Evolutionary conservation across 176 grass and related monocot genomes (phyloP).

Genomic region (Aegilops speltoides): DNA sequence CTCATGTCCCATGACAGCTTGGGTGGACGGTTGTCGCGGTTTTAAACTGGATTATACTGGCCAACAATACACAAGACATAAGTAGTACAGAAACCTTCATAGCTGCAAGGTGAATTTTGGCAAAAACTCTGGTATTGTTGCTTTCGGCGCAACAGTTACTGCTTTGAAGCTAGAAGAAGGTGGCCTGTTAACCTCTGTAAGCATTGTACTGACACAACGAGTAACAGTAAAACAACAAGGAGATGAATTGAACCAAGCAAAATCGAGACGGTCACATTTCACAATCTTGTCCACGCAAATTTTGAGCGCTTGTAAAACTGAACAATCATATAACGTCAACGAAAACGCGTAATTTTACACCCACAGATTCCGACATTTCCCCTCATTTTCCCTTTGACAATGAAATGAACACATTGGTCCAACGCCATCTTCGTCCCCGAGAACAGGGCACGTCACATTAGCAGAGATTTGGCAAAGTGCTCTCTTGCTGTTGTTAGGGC

Average conservation of each 20-base stretch:
- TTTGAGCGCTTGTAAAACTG: slow-evolving; percentile 22
- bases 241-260: background rate
- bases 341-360: slow-evolving; percentile 21
- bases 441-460: slow-evolving; percentile 57
- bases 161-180: too few species aligned
- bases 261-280: slow-evolving; percentile 18
- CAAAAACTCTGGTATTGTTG: too few species aligned
- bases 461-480: slow-evolving; percentile 92
- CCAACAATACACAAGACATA: too few species aligned
- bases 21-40: too few species aligned
- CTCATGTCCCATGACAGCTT: too few species aligned
- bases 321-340: slow-evolving; percentile 10
- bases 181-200: too few species aligned
- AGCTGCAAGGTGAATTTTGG: too few species aligned
- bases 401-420: slow-evolving; percentile 18
- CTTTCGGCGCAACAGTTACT: too few species aligned
- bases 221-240: too few species aligned
- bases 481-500: slow-evolving; percentile 86
- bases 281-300: slow-evolving; percentile 1
- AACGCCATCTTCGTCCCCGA: background rate
- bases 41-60: too few species aligned
- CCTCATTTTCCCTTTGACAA: background rate
- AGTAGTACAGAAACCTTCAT: too few species aligned
- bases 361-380: background rate
- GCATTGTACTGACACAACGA: too few species aligned